Evolutionary conservation across 1,284 basidiomycete species (phyloP).

Genomic region (Microbotryomycetes sp.): DNA sequence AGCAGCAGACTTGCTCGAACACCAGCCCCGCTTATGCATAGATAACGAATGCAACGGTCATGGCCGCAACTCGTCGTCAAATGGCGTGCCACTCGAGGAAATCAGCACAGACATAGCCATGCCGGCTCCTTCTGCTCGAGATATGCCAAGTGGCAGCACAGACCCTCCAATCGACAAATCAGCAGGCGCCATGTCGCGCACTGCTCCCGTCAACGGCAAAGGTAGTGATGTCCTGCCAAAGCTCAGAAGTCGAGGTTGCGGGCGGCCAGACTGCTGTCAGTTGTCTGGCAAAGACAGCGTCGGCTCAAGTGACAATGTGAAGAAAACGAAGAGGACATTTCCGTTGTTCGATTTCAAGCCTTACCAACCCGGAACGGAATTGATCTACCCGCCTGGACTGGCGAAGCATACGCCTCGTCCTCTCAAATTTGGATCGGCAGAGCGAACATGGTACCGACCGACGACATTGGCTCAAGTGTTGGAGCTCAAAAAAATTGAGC

Average conservation of each 20-base stretch:
- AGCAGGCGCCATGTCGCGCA: slow-evolving; percentile 8
- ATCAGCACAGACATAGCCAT: slow-evolving; percentile 25
- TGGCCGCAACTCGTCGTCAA: neutral
- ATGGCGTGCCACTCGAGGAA: neutral
- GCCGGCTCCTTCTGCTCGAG: slow-evolving; percentile 10
- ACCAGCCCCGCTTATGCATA: neutral
- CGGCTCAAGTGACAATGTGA: neutral
- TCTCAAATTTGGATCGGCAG: slow-evolving; percentile 19
- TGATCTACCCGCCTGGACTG: slow-evolving; percentile 43
- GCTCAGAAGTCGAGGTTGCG: slow-evolving; percentile 23
- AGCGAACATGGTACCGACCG: slow-evolving; percentile 26
- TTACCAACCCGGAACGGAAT: slow-evolving; percentile 40
- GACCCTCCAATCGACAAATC: slow-evolving; percentile 19
- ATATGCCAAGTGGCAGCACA: neutral
- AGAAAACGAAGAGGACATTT: slow-evolving; percentile 21
- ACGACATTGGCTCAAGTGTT: slow-evolving; percentile 29
- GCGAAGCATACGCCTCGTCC: slow-evolving; percentile 31
- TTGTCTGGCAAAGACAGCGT: slow-evolving; percentile 5
- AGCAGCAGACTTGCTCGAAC: slow-evolving; percentile 8
- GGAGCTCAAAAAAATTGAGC: slow-evolving; percentile 17
- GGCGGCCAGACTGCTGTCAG: slow-evolving; percentile 31
- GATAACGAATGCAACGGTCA: neutral
- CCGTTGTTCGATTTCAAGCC: slow-evolving; percentile 39
- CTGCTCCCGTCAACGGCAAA: slow-evolving; percentile 2
- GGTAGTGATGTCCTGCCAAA: neutral